Evolutionary conservation across 2,329 filamentous ascomycete species (phyloP).

Genomic region (Curvularia verruculosa): DNA sequence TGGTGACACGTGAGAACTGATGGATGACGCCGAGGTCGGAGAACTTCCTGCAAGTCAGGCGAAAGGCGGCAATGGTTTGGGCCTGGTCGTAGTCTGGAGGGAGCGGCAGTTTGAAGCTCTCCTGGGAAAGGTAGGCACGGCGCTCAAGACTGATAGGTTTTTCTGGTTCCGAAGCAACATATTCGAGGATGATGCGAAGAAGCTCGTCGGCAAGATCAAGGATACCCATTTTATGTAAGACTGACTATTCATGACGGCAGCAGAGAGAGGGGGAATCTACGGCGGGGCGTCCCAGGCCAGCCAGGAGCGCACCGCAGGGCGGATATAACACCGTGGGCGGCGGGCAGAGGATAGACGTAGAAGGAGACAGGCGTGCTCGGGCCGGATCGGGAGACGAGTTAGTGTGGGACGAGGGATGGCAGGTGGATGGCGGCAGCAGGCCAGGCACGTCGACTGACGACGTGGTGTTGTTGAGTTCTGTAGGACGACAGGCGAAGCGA

Average conservation of each 20-base stretch:
- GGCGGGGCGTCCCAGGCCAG: constrained; percentile 10
- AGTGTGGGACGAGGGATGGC: constrained; percentile 28
- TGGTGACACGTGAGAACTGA: constrained; percentile 59
- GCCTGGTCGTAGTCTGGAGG: constrained; percentile 52
- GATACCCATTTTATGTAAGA: constrained; percentile 43
- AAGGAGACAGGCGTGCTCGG: constrained; percentile 24
- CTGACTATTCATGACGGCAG: constrained; percentile 38
- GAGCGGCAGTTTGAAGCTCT: constrained; percentile 57
- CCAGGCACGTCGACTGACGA: constrained; percentile 28
- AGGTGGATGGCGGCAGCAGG: constrained; percentile 31
- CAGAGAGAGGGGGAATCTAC: constrained; percentile 8
- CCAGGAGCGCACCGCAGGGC: constrained; percentile 24
- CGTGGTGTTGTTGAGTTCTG: constrained; percentile 36
- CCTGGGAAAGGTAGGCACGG: constrained; percentile 58
- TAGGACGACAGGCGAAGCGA: constrained; percentile 24
- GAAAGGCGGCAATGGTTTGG: constrained; percentile 54
- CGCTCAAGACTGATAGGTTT: constrained; percentile 58
- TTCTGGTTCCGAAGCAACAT: constrained; percentile 59
- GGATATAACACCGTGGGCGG: constrained; percentile 31
- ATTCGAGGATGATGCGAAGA: constrained; percentile 58
- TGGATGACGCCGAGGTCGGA: constrained; percentile 58
- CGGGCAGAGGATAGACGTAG: constrained; percentile 2
- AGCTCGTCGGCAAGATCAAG: constrained; percentile 58
- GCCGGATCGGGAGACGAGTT: constrained; percentile 29
- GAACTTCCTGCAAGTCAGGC: constrained; percentile 46